These are phyloP conservation scores for Myxozyma nipponensis DNA, from an alignment of 805 yeast genomes.

Conservation along the genomic window DNA sequence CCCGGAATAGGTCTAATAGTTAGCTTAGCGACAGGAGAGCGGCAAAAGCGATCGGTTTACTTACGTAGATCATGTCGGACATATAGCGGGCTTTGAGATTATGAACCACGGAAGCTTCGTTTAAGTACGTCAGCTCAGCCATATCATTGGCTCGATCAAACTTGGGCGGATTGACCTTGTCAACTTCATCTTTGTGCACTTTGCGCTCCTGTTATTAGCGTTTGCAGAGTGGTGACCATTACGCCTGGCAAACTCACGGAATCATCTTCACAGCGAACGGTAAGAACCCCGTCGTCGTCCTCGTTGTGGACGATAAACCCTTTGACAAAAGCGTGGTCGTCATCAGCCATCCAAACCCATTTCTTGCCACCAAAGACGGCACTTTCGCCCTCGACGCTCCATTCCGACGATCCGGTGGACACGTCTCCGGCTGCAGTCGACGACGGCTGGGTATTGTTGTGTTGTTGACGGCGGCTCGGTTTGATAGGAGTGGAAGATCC, in stretches of 20 bases:
- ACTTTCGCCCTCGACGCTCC: constrained; percentile 13
- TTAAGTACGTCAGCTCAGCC: constrained; percentile 91
- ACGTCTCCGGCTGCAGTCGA: background rate
- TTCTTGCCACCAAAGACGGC: constrained; percentile 44
- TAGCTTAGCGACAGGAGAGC: background rate
- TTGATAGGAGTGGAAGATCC: background rate
- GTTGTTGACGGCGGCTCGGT: background rate
- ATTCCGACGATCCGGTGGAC: constrained; percentile 1
- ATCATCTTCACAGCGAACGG: constrained; percentile 44
- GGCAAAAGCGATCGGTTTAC: constrained; percentile 6
- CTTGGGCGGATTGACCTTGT: constrained; percentile 79
- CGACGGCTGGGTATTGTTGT: background rate
- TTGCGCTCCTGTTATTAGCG: constrained; percentile 37
- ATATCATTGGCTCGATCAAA: constrained; percentile 90
- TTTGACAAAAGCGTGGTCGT: constrained; percentile 52
- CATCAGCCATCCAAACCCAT: constrained; percentile 77
- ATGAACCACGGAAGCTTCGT: constrained; percentile 92
- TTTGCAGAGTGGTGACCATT: too few species aligned
- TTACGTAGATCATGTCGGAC: constrained; percentile 57
- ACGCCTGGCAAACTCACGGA: constrained; percentile 33
- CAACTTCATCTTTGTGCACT: constrained; percentile 46
- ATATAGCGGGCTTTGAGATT: constrained; percentile 73
- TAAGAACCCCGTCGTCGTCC: constrained; percentile 37
- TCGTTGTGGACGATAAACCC: constrained; percentile 53
- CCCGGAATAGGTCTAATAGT: constrained; percentile 88